Conservation (phyloP, 768 basidiomycete species). For the Rhodotorula graminis region DNA sequence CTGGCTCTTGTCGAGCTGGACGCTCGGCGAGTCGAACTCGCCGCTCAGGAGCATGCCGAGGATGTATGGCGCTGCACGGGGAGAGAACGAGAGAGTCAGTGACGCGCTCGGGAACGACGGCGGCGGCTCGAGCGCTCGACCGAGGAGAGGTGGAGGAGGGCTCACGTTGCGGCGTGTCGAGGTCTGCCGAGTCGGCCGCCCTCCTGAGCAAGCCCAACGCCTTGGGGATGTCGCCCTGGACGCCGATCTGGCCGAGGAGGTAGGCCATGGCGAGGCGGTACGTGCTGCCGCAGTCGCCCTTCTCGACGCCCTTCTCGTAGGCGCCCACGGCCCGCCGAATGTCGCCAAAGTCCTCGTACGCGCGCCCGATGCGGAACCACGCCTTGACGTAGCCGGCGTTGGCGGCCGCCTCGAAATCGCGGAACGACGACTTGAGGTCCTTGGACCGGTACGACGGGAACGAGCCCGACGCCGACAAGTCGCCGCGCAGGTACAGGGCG, state of each 20-base stretch:
- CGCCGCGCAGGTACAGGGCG: conserved; percentile 70
- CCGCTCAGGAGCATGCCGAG: conserved; percentile 78
- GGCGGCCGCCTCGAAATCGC: conserved; percentile 81
- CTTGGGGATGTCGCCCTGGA: conserved; percentile 54
- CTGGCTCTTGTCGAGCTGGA: conserved; percentile 54
- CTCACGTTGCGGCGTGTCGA: conserved; percentile 78
- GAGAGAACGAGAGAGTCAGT: background rate
- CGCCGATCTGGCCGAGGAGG: conserved; percentile 76
- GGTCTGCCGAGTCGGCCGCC: conserved; percentile 68
- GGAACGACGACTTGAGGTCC: conserved; percentile 74
- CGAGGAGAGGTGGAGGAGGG: no score
- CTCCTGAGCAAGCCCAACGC: conserved; percentile 70
- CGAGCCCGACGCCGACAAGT: conserved; percentile 66
- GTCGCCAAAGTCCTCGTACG: conserved; percentile 83
- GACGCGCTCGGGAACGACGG: no score
- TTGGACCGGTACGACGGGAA: conserved; percentile 62
- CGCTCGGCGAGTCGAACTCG: conserved; percentile 67
- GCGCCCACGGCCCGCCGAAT: conserved; percentile 68
- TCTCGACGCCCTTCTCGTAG: conserved; percentile 73
- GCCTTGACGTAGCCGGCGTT: conserved; percentile 69
- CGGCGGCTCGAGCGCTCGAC: no score
- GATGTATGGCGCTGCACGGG: conserved; percentile 54
- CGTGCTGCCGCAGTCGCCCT: conserved; percentile 69
- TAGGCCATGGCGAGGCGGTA: conserved; percentile 93
- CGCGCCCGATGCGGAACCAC: conserved; percentile 86